A percentile compares a stretch with the other conserved stretches of the same genome.
These are phyloP conservation scores for Talaromyces sp. DNA, from an alignment of 2,329 filamentous ascomycete species.

Conservation along the genomic window DNA sequence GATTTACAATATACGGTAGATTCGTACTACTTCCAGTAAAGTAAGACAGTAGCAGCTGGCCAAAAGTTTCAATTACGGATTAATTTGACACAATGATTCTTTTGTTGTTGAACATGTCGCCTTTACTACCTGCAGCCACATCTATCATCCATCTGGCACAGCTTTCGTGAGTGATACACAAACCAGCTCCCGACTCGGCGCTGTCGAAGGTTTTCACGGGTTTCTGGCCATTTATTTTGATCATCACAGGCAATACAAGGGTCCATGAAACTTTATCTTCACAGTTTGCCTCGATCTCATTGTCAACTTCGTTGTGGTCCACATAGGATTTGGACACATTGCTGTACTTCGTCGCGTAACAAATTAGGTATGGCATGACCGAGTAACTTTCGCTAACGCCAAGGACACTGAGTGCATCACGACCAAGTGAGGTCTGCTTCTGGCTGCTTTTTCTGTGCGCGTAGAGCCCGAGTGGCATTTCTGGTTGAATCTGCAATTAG, in stretches of 20 bases:
- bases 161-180: slow-evolving; percentile 13
- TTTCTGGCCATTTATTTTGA: slow-evolving; percentile 2
- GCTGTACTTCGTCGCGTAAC: slow-evolving; percentile 12
- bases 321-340: slow-evolving; percentile 14
- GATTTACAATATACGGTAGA: background rate
- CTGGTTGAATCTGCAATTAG: slow-evolving; percentile 12
- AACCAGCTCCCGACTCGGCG: slow-evolving; percentile 4
- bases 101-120: slow-evolving; percentile 9
- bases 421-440: slow-evolving; percentile 4
- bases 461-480: slow-evolving; percentile 8
- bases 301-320: slow-evolving; percentile 5
- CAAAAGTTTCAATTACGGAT: background rate
- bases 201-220: slow-evolving; percentile 11
- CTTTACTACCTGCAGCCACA: slow-evolving; percentile 8
- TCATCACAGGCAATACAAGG: slow-evolving; percentile 7
- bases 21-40: background rate
- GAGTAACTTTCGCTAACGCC: slow-evolving; percentile 8
- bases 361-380: slow-evolving; percentile 12
- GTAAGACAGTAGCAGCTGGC: background rate
- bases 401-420: slow-evolving; percentile 13
- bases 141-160: slow-evolving; percentile 14
- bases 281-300: slow-evolving; percentile 14
- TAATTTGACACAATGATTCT: slow-evolving; percentile 11
- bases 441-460: background rate
- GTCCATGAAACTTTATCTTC: slow-evolving; percentile 14